Evolutionary conservation across 2,329 filamentous ascomycete genomes (phyloP).

Genomic region (Diplocarpon mali): DNA sequence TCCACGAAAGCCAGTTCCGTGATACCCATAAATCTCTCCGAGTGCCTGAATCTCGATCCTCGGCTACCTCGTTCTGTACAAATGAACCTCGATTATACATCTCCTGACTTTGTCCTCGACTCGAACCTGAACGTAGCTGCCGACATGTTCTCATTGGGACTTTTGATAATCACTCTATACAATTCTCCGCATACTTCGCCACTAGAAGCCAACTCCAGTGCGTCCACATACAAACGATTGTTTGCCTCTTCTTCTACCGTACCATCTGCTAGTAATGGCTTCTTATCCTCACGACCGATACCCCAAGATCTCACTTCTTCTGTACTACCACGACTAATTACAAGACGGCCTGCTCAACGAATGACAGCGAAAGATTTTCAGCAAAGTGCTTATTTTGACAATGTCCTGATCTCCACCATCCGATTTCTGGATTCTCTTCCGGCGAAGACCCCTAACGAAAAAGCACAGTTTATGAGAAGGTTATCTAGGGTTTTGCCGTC

Average conservation of each 20-base stretch:
- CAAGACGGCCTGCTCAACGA: slow-evolving; percentile 74
- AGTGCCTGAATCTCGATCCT: slow-evolving; percentile 76
- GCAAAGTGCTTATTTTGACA: slow-evolving; percentile 92
- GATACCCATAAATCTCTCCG: slow-evolving; percentile 68
- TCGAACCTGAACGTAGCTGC: slow-evolving; percentile 73
- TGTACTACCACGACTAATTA: slow-evolving; percentile 77
- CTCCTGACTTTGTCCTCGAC: slow-evolving; percentile 89
- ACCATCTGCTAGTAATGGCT: slow-evolving; percentile 74
- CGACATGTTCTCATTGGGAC: slow-evolving; percentile 88
- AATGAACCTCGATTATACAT: slow-evolving; percentile 84
- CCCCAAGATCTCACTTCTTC: slow-evolving; percentile 66
- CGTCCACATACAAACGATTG: slow-evolving; percentile 74
- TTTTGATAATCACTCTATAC: slow-evolving; percentile 82
- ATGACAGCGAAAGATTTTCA: slow-evolving; percentile 88
- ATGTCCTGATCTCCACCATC: slow-evolving; percentile 90
- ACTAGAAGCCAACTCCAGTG: slow-evolving; percentile 67
- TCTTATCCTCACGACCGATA: slow-evolving; percentile 65
- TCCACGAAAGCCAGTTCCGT: slow-evolving; percentile 67
- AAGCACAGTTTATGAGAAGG: slow-evolving; percentile 82
- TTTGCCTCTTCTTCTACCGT: slow-evolving; percentile 70
- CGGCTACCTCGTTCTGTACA: slow-evolving; percentile 74
- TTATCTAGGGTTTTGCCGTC: slow-evolving; percentile 78
- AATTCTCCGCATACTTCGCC: slow-evolving; percentile 90
- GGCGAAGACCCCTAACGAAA: slow-evolving; percentile 84
- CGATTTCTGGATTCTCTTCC: slow-evolving; percentile 87